phyloP scores from a whole-genome alignment of 768 basidiomycete genomes.

The Chalciporus chontae region DNA sequence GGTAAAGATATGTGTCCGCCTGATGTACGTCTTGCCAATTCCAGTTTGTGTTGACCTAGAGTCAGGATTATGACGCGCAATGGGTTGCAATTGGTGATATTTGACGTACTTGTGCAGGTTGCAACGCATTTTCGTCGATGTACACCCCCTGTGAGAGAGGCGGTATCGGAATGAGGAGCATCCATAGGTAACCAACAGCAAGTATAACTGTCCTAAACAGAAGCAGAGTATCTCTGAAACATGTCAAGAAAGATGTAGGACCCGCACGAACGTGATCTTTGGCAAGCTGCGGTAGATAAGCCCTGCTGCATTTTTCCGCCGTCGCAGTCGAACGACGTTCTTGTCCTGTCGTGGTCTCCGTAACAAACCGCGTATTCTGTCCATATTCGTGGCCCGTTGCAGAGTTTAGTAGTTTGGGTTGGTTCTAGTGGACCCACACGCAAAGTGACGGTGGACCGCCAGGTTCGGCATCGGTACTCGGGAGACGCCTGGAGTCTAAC shows the following conservation, averaged over 20 bases:
- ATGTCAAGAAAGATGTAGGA: not conserved
- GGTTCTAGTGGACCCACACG: not conserved
- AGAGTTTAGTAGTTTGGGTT: not conserved
- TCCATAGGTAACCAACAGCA: slow-evolving; percentile 73
- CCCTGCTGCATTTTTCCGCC: slow-evolving; percentile 38
- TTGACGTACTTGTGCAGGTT: slow-evolving; percentile 75
- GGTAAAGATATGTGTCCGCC: slow-evolving; percentile 77
- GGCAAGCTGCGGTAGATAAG: slow-evolving; percentile 33
- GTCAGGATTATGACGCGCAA: slow-evolving; percentile 1
- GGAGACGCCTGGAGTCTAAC: slow-evolving; percentile 5
- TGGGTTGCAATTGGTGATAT: not conserved
- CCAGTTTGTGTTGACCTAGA: slow-evolving; percentile 88
- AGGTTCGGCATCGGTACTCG: slow-evolving; percentile 23
- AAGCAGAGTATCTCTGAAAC: slow-evolving; percentile 1
- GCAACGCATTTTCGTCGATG: slow-evolving; percentile 94
- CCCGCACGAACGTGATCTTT: slow-evolving; percentile 27
- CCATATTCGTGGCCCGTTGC: slow-evolving; percentile 14
- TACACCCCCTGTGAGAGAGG: slow-evolving; percentile 66
- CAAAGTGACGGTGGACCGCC: not conserved
- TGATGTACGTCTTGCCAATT: slow-evolving; percentile 85
- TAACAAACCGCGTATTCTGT: slow-evolving; percentile 20
- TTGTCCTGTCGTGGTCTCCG: slow-evolving; percentile 22
- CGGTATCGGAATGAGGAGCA: slow-evolving; percentile 69
- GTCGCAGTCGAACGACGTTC: slow-evolving; percentile 41
- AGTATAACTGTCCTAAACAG: slow-evolving; percentile 52